A percentile compares a stretch with the other conserved stretches of the same genome.
These are phyloP conservation scores for Phialophora tarda DNA, from an alignment of 2,329 filamentous ascomycete species.

Conservation along the genomic window DNA sequence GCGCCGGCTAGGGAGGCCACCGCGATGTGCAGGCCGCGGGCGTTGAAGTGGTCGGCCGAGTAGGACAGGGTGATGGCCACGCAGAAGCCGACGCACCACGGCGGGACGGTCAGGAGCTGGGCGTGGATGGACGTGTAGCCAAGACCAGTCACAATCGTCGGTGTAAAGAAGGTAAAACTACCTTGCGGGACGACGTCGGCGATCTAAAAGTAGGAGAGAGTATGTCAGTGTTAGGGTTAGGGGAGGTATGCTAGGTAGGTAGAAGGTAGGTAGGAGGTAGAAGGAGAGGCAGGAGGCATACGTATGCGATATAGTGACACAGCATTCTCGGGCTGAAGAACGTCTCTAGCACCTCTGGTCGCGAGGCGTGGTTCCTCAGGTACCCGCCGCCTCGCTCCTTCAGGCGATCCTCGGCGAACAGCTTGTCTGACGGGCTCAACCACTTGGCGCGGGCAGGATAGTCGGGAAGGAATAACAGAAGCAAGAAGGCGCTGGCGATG, in stretches of 20 bases:
- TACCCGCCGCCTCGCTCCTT: constrained; percentile 48
- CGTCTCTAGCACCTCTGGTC: constrained; percentile 29
- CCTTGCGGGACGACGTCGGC: constrained; percentile 37
- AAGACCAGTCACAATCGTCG: constrained; percentile 36
- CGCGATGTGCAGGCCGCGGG: constrained; percentile 59
- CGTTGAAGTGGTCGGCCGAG: constrained; percentile 33
- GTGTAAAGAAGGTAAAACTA: constrained; percentile 36
- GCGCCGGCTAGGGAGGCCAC: constrained; percentile 58
- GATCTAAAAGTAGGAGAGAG: constrained; percentile 12
- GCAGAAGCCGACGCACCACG: constrained; percentile 36
- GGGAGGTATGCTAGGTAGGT: too few relatives aligned
- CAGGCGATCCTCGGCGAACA: constrained; percentile 52
- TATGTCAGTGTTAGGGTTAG: background rate
- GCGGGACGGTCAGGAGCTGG: constrained; percentile 41
- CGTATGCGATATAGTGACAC: constrained; percentile 37
- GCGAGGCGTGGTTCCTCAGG: constrained; percentile 31
- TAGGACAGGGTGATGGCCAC: constrained; percentile 34
- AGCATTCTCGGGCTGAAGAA: constrained; percentile 36
- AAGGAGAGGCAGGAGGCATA: constrained; percentile 12
- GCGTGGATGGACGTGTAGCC: constrained; percentile 39
- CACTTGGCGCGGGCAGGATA: constrained; percentile 53
- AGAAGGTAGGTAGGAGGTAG: too few relatives aligned
- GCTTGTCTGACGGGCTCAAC: constrained; percentile 51
- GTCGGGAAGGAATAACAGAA: constrained; percentile 54
- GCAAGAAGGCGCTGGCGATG: constrained; percentile 44